These are phyloP conservation scores for Vitellaria paradoxa DNA, from an alignment of 179 eudicot species.

Conservation along the genomic window DNA sequence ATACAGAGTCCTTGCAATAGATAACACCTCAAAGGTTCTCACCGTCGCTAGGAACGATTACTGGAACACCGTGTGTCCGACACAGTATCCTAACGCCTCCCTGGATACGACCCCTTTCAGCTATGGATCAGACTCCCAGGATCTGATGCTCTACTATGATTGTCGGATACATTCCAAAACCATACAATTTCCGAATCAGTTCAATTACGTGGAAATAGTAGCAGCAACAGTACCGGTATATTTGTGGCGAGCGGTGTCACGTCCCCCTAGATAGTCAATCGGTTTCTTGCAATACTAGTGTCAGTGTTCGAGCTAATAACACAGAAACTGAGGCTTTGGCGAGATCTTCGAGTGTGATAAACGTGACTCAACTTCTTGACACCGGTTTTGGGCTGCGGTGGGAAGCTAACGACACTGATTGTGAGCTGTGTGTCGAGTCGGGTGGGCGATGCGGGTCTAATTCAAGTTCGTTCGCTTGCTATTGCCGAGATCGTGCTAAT, in stretches of 20 bases:
- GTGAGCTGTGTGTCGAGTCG: slow-evolving; percentile 27
- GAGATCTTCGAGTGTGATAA: background rate
- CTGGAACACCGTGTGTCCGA: slow-evolving; percentile 24
- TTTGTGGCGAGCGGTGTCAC: background rate
- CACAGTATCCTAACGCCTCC: slow-evolving; percentile 17
- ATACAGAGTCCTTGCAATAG: slow-evolving; percentile 27
- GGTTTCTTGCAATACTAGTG: background rate
- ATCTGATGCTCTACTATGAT: slow-evolving; percentile 34
- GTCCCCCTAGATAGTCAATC: fast-evolving
- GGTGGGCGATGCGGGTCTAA: slow-evolving; percentile 50
- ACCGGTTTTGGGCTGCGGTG: slow-evolving; percentile 43
- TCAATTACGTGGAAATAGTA: too few species aligned
- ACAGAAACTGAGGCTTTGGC: background rate
- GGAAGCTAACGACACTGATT: slow-evolving; percentile 33
- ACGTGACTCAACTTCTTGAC: background rate
- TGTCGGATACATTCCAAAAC: background rate
- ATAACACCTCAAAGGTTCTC: slow-evolving; percentile 5
- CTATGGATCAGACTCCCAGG: slow-evolving; percentile 2
- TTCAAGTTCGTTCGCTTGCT: slow-evolving; percentile 29
- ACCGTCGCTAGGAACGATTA: slow-evolving; percentile 30
- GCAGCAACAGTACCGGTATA: slow-evolving; percentile 1
- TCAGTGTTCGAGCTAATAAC: slow-evolving; percentile 15
- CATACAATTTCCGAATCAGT: background rate
- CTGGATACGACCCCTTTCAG: slow-evolving; percentile 23
- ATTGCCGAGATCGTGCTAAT: slow-evolving; percentile 24